Evolutionary conservation across 108 stramenopile genomes (phyloP).

Genomic region (Pseudonitzschia pungens): DNA sequence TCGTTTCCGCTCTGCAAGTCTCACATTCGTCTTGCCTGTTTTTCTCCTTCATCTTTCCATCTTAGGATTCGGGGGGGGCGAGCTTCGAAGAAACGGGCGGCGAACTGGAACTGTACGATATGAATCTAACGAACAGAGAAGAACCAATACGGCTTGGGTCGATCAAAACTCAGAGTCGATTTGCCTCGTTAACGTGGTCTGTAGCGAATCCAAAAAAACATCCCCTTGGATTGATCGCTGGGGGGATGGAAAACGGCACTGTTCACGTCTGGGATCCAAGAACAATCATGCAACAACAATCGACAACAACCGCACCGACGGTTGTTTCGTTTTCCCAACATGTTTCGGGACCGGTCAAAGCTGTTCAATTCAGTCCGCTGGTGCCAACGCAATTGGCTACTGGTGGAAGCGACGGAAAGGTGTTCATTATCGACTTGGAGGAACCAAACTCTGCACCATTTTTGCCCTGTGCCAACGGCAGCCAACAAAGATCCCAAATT

Average conservation of each 20-base stretch:
- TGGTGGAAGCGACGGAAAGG: conserved; percentile 81
- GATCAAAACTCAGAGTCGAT: conserved; percentile 74
- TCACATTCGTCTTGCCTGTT: conserved; percentile 4
- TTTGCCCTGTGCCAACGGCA: conserved; percentile 25
- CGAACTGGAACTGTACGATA: conserved; percentile 85
- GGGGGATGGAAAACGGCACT: conserved; percentile 95
- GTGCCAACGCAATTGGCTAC: conserved; percentile 75
- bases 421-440: conserved; percentile 63
- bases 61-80: conserved; percentile 57
- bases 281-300: conserved; percentile 44
- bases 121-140: conserved; percentile 34
- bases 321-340: conserved; percentile 55
- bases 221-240: conserved; percentile 83
- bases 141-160: conserved; percentile 63
- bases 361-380: conserved; percentile 85
- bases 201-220: conserved; percentile 27
- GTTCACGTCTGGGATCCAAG: conserved; percentile 90
- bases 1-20: neutral
- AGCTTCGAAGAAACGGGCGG: conserved; percentile 96
- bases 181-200: conserved; percentile 67
- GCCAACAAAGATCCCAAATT: conserved; percentile 77
- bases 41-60: neutral
- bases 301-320: conserved; percentile 1
- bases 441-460: conserved; percentile 37
- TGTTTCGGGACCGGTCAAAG: conserved; percentile 66